Conservation (phyloP, 2,329 filamentous ascomycete genomes). For the Penicillium griseofulvum region DNA sequence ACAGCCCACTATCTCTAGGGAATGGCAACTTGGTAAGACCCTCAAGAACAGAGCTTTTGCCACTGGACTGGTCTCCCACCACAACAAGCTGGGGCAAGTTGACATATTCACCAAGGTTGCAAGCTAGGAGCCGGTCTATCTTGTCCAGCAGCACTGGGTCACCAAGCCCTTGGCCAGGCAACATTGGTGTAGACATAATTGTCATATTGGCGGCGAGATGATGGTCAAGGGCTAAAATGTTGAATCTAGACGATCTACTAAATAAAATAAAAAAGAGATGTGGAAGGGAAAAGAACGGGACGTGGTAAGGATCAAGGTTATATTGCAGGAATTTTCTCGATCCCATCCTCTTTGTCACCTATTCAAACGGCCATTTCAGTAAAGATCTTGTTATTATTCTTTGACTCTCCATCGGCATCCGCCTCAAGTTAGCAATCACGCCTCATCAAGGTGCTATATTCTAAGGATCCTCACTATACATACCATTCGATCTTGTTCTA, state of each 20-base stretch:
- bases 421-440: background rate
- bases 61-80: conserved; percentile 43
- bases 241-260: background rate
- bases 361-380: background rate
- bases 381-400: background rate
- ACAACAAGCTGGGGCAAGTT: conserved; percentile 38
- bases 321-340: background rate
- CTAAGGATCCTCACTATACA: background rate
- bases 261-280: background rate
- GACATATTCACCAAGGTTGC: conserved; percentile 34
- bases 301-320: background rate
- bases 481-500: background rate
- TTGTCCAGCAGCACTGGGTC: conserved; percentile 30
- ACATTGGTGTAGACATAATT: background rate
- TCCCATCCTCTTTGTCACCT: background rate
- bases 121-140: conserved; percentile 37
- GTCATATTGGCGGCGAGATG: background rate
- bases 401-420: background rate
- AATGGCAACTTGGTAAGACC: conserved; percentile 27
- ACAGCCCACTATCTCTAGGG: conserved; percentile 39
- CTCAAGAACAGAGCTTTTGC: conserved; percentile 36
- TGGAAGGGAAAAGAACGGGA: background rate
- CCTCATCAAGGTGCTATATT: background rate
- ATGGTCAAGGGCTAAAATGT: background rate
- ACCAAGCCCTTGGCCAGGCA: conserved; percentile 1